phyloP scores from a whole-genome alignment of 129 eudicot genomes.

The Apium graveolens region DNA sequence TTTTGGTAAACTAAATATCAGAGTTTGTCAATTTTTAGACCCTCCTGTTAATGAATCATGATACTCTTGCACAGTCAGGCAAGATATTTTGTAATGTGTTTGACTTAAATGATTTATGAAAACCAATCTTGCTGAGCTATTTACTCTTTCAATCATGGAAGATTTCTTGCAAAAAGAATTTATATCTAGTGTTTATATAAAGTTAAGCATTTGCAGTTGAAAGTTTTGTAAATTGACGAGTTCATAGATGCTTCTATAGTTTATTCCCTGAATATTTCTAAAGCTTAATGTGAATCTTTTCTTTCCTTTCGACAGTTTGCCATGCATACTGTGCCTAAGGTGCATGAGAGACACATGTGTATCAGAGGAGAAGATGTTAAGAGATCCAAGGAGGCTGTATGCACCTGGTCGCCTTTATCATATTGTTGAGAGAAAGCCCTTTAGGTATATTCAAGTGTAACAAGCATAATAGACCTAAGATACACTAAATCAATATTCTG shows the following conservation, averaged over 20 bases:
- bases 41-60: not conserved
- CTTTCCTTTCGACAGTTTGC: slow-evolving; percentile 57
- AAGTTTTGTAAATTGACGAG: not conserved
- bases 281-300: not conserved
- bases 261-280: not conserved
- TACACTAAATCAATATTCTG: not conserved
- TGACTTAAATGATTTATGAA: not conserved
- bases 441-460: slow-evolving; percentile 42
- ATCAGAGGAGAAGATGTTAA: slow-evolving; percentile 70
- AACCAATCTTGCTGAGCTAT: not conserved
- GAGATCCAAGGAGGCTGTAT: slow-evolving; percentile 96
- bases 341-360: slow-evolving; percentile 92
- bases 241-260: not conserved
- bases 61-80: not conserved
- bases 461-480: not conserved
- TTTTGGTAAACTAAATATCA: slow-evolving; percentile 51
- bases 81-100: not conserved
- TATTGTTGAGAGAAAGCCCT: slow-evolving; percentile 93
- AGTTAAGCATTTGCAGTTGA: not conserved
- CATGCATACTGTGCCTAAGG: slow-evolving; percentile 81
- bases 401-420: slow-evolving; percentile 99
- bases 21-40: not conserved
- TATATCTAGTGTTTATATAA: not conserved
- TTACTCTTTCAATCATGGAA: not conserved
- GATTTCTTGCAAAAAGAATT: not conserved